Conservation (phyloP, 805 yeast species). For the Dipodascus geniculatus region DNA sequence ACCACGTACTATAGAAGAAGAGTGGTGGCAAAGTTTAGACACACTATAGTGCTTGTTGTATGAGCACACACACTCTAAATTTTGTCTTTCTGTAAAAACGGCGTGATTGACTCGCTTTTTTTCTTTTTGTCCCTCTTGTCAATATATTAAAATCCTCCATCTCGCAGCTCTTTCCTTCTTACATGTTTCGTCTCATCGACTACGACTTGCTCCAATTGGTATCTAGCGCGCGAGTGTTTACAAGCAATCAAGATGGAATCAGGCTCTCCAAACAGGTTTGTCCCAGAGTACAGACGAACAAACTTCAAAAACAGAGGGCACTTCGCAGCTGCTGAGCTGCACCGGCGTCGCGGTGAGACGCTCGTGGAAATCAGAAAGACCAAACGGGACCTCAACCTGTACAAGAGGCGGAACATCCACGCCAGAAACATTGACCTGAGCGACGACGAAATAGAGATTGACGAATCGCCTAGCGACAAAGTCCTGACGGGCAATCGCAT, state of each 20-base stretch:
- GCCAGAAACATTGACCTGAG: conserved; percentile 29
- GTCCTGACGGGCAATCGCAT: not conserved
- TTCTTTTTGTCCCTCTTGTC: not conserved
- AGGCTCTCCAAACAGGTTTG: conserved; percentile 38
- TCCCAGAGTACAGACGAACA: conserved; percentile 96
- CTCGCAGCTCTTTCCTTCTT: too few species aligned
- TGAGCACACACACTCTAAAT: not conserved
- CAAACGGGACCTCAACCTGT: conserved; percentile 86
- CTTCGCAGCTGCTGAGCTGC: conserved; percentile 88
- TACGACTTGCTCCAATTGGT: too few species aligned
- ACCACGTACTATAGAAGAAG: not conserved
- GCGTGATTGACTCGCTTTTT: not conserved
- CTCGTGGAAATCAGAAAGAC: conserved; percentile 95
- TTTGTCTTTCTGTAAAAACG: not conserved
- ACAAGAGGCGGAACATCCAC: conserved; percentile 79
- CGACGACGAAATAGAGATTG: conserved; percentile 39
- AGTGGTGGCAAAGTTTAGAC: not conserved
- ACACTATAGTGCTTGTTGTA: not conserved
- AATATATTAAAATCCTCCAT: too few species aligned
- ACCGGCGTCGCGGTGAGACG: conserved; percentile 95
- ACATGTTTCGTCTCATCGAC: too few species aligned
- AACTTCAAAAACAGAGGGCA: conserved; percentile 90
- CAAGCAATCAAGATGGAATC: conserved; percentile 16
- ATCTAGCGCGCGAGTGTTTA: not conserved
- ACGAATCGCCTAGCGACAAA: conserved; percentile 49